Percentiles rank a stretch among this genome's conserved stretches.
These are phyloP conservation scores for Barnettozyma pratensis DNA, from an alignment of 805 yeast genomes.

Conservation along the genomic window DNA sequence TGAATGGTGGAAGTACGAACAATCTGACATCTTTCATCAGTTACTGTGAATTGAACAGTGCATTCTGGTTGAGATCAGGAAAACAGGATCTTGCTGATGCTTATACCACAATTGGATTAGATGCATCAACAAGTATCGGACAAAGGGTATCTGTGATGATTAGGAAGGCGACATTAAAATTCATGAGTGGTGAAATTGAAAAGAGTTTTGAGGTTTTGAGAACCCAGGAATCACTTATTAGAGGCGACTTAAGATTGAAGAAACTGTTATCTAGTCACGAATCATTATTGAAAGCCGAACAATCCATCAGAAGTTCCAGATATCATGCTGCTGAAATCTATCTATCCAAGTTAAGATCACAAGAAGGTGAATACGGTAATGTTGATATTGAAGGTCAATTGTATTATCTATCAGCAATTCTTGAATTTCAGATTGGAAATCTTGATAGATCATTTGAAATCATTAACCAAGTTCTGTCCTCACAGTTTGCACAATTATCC, in stretches of 20 bases:
- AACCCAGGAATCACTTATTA: constrained; percentile 23
- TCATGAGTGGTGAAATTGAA: constrained; percentile 37
- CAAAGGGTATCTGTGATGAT: constrained; percentile 37
- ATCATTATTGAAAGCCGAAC: constrained; percentile 33
- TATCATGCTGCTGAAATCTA: constrained; percentile 22
- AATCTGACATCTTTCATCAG: constrained; percentile 32
- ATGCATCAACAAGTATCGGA: constrained; percentile 30
- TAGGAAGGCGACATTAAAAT: constrained; percentile 35
- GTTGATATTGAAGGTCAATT: constrained; percentile 28
- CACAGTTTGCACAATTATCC: constrained; percentile 11
- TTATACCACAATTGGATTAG: constrained; percentile 43
- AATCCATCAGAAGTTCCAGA: constrained; percentile 24
- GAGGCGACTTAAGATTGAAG: constrained; percentile 25
- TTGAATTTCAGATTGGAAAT: constrained; percentile 22
- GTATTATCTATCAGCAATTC: constrained; percentile 21
- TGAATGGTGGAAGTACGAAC: constrained; percentile 37
- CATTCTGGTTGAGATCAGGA: constrained; percentile 51
- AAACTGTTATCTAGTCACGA: constrained; percentile 38
- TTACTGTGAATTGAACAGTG: constrained; percentile 39
- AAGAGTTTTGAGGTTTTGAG: constrained; percentile 33
- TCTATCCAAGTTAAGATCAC: constrained; percentile 20
- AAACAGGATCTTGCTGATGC: constrained; percentile 39
- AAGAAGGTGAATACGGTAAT: constrained; percentile 13
- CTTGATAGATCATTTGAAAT: constrained; percentile 18
- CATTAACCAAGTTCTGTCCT: constrained; percentile 10